phyloP scores from a whole-genome alignment of 2,329 filamentous ascomycete species.

The Diaporthe sp. region DNA sequence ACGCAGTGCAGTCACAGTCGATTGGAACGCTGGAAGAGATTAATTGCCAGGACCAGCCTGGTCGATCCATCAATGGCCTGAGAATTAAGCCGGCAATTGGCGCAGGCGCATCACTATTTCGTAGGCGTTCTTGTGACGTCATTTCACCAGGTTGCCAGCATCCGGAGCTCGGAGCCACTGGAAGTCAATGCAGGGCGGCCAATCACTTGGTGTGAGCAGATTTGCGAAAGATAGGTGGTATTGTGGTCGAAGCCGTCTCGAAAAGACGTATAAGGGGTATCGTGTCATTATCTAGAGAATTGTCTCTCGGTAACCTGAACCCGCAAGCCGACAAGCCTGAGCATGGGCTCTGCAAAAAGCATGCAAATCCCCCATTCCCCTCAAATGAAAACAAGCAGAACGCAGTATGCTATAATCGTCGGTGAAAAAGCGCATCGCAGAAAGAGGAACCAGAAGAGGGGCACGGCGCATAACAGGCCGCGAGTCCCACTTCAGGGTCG shows the following conservation, averaged over 20 bases:
- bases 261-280: constrained; percentile 37
- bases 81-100: neutral
- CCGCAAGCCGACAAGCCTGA: constrained; percentile 20
- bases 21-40: neutral
- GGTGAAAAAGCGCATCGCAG: constrained; percentile 26
- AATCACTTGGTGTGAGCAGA: neutral
- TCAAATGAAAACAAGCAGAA: constrained; percentile 11
- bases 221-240: constrained; percentile 1
- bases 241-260: constrained; percentile 19
- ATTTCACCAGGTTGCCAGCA: neutral
- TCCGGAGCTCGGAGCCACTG: neutral
- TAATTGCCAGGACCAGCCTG: neutral
- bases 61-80: neutral
- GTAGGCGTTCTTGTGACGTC: neutral
- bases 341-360: constrained; percentile 1
- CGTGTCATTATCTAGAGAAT: constrained; percentile 38
- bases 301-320: constrained; percentile 30
- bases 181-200: neutral
- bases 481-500: neutral
- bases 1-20: neutral
- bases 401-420: constrained; percentile 31
- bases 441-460: neutral
- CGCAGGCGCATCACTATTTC: constrained; percentile 17
- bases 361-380: constrained; percentile 11
- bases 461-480: neutral